These are phyloP conservation scores for Phytopythium kandeliae DNA, from an alignment of 352 stramenopile species.

Conservation along the genomic window DNA sequence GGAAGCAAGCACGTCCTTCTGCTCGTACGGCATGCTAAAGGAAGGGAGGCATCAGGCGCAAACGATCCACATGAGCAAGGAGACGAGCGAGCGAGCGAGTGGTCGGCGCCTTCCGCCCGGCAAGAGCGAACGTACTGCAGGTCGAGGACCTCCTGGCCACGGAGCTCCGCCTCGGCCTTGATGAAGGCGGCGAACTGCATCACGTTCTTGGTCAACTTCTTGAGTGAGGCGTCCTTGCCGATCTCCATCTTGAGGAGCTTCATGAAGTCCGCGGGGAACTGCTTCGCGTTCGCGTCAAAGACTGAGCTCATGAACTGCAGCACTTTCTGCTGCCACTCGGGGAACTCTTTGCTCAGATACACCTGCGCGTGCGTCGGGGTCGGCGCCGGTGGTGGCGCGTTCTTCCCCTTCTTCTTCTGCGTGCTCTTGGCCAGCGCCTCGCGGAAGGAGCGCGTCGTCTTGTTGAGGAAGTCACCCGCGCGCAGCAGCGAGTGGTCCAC, in stretches of 20 bases:
- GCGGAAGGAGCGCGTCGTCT: conserved; percentile 90
- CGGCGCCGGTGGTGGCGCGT: conserved; percentile 56
- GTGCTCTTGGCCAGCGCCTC: conserved; percentile 71
- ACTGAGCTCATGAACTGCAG: conserved; percentile 76
- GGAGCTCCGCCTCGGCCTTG: conserved; percentile 90
- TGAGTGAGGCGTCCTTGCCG: conserved; percentile 67
- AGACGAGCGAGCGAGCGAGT: too few species aligned
- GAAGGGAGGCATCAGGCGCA: conserved; percentile 8
- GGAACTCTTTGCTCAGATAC: conserved; percentile 83
- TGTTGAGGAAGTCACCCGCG: conserved; percentile 91
- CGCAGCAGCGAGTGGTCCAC: conserved; percentile 92
- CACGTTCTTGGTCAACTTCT: conserved; percentile 91
- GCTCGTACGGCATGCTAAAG: conserved; percentile 91
- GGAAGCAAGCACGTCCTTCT: conserved; percentile 89
- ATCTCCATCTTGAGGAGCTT: conserved; percentile 82
- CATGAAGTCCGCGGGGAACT: conserved; percentile 84
- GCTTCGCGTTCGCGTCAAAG: conserved; percentile 50
- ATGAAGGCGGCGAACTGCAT: conserved; percentile 98
- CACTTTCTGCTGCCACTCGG: conserved; percentile 81
- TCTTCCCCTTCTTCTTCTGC: conserved; percentile 90
- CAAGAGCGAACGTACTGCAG: conserved; percentile 65
- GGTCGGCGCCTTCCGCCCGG: too few species aligned
- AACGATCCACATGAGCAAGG: too few species aligned
- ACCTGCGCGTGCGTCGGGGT: conserved; percentile 87
- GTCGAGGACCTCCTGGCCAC: conserved; percentile 91